Evolutionary conservation across 1,139 yeast species (phyloP), one percentile per base, ranked within the genome.

Genomic region (Saccharomyces pastorianus): DNA sequence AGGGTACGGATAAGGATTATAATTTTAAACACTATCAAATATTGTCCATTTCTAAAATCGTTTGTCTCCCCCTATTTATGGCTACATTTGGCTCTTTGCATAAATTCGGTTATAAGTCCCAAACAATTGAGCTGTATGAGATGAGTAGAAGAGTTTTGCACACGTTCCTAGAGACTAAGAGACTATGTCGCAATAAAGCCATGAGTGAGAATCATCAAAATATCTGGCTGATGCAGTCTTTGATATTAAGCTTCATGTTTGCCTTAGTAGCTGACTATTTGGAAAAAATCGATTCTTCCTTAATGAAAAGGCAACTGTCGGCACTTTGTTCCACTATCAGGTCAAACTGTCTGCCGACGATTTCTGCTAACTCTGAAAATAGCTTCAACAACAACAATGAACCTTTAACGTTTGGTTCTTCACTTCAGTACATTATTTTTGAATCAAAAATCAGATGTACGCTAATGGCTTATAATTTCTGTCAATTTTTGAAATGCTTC

Each of bases 61-160:
- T 83, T 17, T 85, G 93, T 66, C 69, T 86, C 49, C 93, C 95
- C 0, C 72, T 86, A 38, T 74, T 85, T 56, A 76, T 84, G 56
- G 89, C 89, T 0, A 82, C 91, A 0, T 77, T 85, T 53, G 95
- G 95, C 14, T 89, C 93, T 0, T 73, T 85, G 29, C 77, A 82
- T 55, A 75, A 73, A 56, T 85, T 81, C 59, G 79, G 85, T 4
- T 83, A 84, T 53, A 57, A 58, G 17, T 60, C 69, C 11, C 61
- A 59, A 34, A 66, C 69, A 6, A 58, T 61, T 44, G 63, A 62
- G 27, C 70, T 86, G 51, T 85, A 85, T 66, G 93, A 86, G 62
- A 87, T 88, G 9, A 83, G 89, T 31, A 77, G 93, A 68, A 75
- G 93, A 61, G 83, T 87, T 26, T 80, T 86, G 52, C 93, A 85